Base-by-base conservation (phyloP, 148 eudicot species). In the Selenicereus undatus region DNA sequence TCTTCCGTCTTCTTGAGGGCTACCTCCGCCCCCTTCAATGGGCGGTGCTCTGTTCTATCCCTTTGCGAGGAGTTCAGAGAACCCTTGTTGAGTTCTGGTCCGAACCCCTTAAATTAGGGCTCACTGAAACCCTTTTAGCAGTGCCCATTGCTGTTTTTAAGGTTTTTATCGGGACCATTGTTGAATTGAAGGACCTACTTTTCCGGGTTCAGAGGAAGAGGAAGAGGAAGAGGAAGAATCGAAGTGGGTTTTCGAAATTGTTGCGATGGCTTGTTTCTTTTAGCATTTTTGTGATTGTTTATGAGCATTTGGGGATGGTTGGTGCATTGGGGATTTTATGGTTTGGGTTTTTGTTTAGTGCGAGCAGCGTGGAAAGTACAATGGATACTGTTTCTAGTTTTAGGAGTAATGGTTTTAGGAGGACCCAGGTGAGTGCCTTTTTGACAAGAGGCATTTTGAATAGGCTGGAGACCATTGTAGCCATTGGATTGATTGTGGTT, bases 21-120 rank as follows among this genome's bases (percentile, higher is more conserved):
- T 96, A 91, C 76, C 81, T 93, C 1, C 84, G 99, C 24, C 99
- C 99, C 10, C 82, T 96, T n/a, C 88, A 88, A 42, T 96, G 98
- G 99, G 99, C 97, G 4, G 91, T 93, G n/a, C 86, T 96, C 30
- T 93, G 97, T 65, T 96, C 98, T 4, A 92, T 96, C 58, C 98
- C 99, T 1, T 82, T 96, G 17, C 82, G 99, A 39, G 97, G 93
- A 0, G 89, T 96, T 78, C 98, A 96, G 76, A 86, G 86, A 11
- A 89, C 97, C 82, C 90, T 96, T 8, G 93, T 90, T 16, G 88
- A 77, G 29, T 96, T 96, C 62, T 96, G 98, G 99, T 86, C 92
- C 32, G 88, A 91, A 62, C 98, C 98, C 7, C 75, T 96, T 30
- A 83, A 89, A 48, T 80, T 91, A 43, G 98, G 99, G 17, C 89